Percentiles rank a stretch among this genome's conserved stretches.
Conservation (phyloP, 225 moss, liverwort and hornwort species). For the Physcomitrellopsis africana region DNA sequence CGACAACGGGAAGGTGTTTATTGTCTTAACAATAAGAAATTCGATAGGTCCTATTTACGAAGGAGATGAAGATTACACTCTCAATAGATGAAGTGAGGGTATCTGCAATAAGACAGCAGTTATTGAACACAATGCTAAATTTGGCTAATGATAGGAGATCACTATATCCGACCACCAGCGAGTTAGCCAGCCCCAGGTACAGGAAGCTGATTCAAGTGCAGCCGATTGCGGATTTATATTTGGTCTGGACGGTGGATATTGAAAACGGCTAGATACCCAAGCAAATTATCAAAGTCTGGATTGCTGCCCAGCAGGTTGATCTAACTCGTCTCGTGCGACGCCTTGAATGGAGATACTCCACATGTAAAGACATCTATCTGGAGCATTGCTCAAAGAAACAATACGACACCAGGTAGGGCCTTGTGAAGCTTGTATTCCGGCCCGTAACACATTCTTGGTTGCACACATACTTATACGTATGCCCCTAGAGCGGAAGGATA, state of each 20-base stretch:
- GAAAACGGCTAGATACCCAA: slow-evolving; percentile 25
- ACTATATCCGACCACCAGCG: no score
- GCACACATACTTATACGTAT: no score
- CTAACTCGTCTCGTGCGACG: slow-evolving; percentile 41
- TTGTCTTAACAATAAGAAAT: no score
- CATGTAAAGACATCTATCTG: slow-evolving; percentile 43
- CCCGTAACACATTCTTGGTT: no score
- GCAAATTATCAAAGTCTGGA: no score
- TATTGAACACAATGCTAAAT: slow-evolving; percentile 48
- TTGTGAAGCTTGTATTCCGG: slow-evolving; percentile 23
- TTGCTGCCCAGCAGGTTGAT: no score
- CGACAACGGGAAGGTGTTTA: background rate
- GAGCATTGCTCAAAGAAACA: slow-evolving; percentile 40
- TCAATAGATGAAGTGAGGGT: slow-evolving; percentile 41
- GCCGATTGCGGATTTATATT: slow-evolving; percentile 33
- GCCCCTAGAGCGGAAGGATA: no score
- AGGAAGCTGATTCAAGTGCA: slow-evolving; percentile 53
- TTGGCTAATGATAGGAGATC: slow-evolving; percentile 51
- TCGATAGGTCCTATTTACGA: slow-evolving; percentile 46
- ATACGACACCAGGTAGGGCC: slow-evolving; percentile 31
- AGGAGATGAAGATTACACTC: slow-evolving; percentile 45
- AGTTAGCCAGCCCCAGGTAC: no score
- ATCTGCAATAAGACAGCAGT: slow-evolving; percentile 30
- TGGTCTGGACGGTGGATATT: slow-evolving; percentile 65
- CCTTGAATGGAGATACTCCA: slow-evolving; percentile 53